These are phyloP conservation scores for Lichtheimia ornata DNA, from an alignment of 371 early-diverging fungal genomes.

Conservation along the genomic window DNA sequence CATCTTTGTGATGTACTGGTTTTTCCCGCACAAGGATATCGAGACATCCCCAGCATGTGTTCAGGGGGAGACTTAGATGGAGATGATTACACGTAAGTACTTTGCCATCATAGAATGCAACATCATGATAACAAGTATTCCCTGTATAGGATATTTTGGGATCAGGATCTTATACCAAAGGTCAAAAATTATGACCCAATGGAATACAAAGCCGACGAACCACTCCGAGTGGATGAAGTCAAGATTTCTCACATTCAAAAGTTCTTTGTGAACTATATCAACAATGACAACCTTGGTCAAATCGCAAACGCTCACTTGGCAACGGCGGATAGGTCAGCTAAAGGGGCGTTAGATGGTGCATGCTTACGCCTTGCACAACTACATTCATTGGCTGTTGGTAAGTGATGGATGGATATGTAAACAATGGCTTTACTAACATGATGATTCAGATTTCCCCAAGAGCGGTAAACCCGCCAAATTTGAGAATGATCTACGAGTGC, in stretches of 20 bases:
- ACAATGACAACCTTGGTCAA: slow-evolving; percentile 70
- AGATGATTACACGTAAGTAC: slow-evolving; percentile 66
- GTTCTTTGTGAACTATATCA: slow-evolving; percentile 78
- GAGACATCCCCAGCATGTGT: slow-evolving; percentile 78
- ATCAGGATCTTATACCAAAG: slow-evolving; percentile 58
- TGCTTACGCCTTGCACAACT: slow-evolving; percentile 67
- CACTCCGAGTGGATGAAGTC: slow-evolving; percentile 30
- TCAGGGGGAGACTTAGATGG: slow-evolving; percentile 91
- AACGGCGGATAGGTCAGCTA: slow-evolving; percentile 51
- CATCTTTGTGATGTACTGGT: slow-evolving; percentile 79
- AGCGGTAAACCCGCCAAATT: slow-evolving; percentile 45
- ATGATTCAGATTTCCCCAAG: slow-evolving; percentile 37
- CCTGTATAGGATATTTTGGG: slow-evolving; percentile 65
- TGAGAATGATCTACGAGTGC: slow-evolving; percentile 45
- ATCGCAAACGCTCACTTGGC: slow-evolving; percentile 80
- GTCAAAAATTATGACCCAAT: slow-evolving; percentile 52
- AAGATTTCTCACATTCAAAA: slow-evolving; percentile 53
- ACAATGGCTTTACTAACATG: slow-evolving; percentile 3
- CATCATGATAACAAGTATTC: too few species aligned
- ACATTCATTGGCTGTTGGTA: slow-evolving; percentile 55
- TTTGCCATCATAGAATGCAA: not conserved
- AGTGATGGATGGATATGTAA: slow-evolving; percentile 5
- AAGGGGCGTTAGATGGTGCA: slow-evolving; percentile 49
- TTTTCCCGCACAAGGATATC: slow-evolving; percentile 71
- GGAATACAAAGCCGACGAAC: slow-evolving; percentile 53